Evolutionary conservation across 1,284 basidiomycete species (phyloP).

Genomic region (Microbotryum violaceum): DNA sequence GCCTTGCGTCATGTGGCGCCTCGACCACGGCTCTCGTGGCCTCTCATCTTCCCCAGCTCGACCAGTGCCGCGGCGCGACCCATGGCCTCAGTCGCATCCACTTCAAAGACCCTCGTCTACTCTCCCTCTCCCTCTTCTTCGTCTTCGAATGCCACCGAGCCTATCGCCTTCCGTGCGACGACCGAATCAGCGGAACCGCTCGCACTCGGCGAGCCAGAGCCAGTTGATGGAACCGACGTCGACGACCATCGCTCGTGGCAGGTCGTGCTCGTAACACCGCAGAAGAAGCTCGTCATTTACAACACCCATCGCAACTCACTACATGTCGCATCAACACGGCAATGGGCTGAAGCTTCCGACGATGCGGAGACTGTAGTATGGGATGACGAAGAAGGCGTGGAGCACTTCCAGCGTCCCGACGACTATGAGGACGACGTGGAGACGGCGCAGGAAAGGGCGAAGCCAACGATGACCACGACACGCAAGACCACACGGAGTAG

Average conservation of each 20-base stretch:
- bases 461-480: neutral
- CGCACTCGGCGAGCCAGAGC: no score
- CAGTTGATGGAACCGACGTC: no score
- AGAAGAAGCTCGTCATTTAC: slow-evolving; percentile 18
- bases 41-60: no score
- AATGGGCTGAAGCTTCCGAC: neutral
- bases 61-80: no score
- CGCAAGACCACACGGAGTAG: neutral
- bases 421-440: neutral
- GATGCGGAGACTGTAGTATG: neutral
- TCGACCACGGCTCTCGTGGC: no score
- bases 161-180: no score
- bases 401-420: neutral
- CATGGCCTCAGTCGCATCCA: no score
- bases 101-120: no score
- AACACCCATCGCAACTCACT: slow-evolving; percentile 4
- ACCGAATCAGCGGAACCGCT: no score
- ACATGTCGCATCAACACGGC: neutral
- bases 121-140: no score
- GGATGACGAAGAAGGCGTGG: neutral
- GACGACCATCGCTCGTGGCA: slow-evolving; percentile 6
- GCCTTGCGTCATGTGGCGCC: no score
- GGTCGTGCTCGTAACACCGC: slow-evolving; percentile 10
- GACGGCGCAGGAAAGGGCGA: neutral
- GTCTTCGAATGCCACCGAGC: no score